Evolutionary conservation across 129 eudicot species (phyloP).

Genomic region (Kitagawia praeruptora): DNA sequence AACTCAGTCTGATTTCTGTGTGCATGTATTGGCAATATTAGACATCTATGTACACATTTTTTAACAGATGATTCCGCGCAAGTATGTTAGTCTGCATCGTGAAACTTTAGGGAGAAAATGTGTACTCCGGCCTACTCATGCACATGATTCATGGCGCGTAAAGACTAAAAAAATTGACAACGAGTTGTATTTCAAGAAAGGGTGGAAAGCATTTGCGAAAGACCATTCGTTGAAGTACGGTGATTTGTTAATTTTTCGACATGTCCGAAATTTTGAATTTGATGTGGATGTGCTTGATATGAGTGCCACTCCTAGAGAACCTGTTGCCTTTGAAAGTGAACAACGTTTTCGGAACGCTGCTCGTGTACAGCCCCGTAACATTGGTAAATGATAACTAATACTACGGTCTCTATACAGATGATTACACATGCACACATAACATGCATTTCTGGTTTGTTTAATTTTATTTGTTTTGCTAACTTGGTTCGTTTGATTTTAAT

Average conservation of each 20-base stretch:
- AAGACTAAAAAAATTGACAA: neutral
- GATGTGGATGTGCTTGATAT: slow-evolving; percentile 1
- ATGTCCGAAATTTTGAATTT: neutral
- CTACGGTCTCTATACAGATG: too few species aligned
- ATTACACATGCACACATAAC: neutral
- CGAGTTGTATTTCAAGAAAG: neutral
- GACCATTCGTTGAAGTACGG: neutral
- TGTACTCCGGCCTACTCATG: neutral
- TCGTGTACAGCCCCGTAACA: neutral
- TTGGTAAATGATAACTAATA: neutral
- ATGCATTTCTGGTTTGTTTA: neutral
- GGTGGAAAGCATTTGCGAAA: neutral
- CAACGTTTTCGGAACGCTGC: neutral
- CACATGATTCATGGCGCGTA: neutral
- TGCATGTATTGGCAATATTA: neutral
- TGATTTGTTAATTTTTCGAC: neutral
- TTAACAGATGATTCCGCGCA: neutral
- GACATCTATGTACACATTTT: neutral
- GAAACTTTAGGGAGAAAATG: neutral
- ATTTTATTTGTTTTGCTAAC: too few species aligned
- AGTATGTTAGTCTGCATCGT: neutral
- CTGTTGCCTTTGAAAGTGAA: neutral
- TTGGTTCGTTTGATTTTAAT: neutral
- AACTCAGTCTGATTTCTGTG: neutral
- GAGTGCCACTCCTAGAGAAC: neutral